Evolutionary conservation across 306 rosid genomes (phyloP), one percentile per base, ranked within the genome.

Genomic region (Cucurbita moschata): DNA sequence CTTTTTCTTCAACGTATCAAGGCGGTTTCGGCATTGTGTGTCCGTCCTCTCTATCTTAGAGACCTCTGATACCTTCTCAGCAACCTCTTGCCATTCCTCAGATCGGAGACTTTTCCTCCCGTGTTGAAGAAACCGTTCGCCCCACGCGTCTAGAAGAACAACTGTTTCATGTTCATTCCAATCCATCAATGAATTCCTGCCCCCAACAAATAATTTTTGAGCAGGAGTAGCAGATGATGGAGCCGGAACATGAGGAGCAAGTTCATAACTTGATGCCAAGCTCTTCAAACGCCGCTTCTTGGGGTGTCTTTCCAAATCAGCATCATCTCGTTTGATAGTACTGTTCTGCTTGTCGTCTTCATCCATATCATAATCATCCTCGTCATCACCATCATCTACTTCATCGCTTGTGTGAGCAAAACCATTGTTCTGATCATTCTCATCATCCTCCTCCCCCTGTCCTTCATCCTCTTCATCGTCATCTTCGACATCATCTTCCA

Each of bases 61-160:
- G 65, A 87, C 88, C 81, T 87, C 87, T 3, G 91, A 86, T 13
- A 92, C 98, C 83, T 84, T 87, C 64, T 88, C 96, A 4, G 96
- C 91, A 72, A 92, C 96, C 82, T 90, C 88, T 77, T 87, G 90
- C 98, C 98, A 92, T 75, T 92, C 98, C 81, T 92, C 96, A 23
- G 87, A 83, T 76, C 96, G 85, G 66, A 92, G 96, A 66, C 96
- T 92, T 87, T 90, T 92, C 84, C 92, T 92, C 53, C 90, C 93
- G 52, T 80, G 90, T 64, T 81, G 96, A 72, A 92, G 87, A 86
- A 92, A 90, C 77, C 85, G 84, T 49, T 88, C 86, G 26, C 96
- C 98, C 96, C 96, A 92, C 49, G 91, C 89, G 67, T 90, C 96
- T 57, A 92, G 86, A 77, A 92, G 88, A 61, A 86, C 86, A 76